A percentile compares a stretch with the other conserved stretches of the same genome.
These are phyloP conservation scores for Komagataella ulmi DNA, from an alignment of 805 yeast species.

Conservation along the genomic window DNA sequence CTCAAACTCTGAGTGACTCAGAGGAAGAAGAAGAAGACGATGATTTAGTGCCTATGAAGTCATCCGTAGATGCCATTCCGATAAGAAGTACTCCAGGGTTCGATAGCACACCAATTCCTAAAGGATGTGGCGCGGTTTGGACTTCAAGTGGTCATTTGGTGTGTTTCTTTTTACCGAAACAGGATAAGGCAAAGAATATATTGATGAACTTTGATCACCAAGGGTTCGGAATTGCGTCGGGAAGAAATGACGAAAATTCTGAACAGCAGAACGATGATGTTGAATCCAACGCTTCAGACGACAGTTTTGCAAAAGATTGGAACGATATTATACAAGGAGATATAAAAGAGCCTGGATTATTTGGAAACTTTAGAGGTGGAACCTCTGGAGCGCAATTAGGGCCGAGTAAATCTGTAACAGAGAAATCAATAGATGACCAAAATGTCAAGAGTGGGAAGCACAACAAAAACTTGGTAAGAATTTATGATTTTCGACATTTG, in stretches of 20 bases:
- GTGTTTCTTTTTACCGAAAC: constrained; percentile 64
- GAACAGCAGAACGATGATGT: constrained; percentile 1
- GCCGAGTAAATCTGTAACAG: constrained; percentile 22
- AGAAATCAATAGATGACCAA: constrained; percentile 15
- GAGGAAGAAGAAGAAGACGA: constrained; percentile 6
- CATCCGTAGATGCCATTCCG: neutral
- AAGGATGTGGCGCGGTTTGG: constrained; percentile 91
- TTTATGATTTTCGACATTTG: constrained; percentile 52
- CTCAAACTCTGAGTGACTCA: constrained; percentile 23
- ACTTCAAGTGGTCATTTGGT: constrained; percentile 64
- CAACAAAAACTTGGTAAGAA: constrained; percentile 42
- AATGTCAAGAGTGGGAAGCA: constrained; percentile 8
- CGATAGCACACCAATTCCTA: constrained; percentile 84
- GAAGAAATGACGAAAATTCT: constrained; percentile 17
- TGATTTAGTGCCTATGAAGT: neutral
- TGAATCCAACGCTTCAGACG: constrained; percentile 27
- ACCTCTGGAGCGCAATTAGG: constrained; percentile 14
- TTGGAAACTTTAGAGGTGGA: constrained; percentile 5
- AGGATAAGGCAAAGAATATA: constrained; percentile 23
- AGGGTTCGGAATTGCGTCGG: constrained; percentile 29
- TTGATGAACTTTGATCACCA: constrained; percentile 40
- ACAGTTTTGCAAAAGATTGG: constrained; percentile 56
- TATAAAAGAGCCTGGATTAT: constrained; percentile 30
- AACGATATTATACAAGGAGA: neutral
- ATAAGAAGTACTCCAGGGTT: constrained; percentile 12